Evolutionary conservation across 2,329 filamentous ascomycete genomes (phyloP).

Genomic region (Aspergillus sp.): DNA sequence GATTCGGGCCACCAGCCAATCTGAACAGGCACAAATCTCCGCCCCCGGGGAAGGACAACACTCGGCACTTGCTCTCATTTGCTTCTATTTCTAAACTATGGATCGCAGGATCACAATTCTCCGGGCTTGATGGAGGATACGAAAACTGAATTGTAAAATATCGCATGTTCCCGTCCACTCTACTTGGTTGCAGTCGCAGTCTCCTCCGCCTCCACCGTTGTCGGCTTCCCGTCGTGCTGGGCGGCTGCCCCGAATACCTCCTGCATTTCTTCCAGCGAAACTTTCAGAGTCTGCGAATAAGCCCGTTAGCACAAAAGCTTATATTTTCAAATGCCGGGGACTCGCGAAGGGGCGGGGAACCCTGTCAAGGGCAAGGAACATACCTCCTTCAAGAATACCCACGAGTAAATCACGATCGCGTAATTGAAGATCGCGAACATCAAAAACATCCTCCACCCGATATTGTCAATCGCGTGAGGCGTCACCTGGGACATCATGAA

Average conservation of each 20-base stretch:
- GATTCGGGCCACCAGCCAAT: conserved; percentile 2
- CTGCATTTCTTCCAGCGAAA: conserved; percentile 48
- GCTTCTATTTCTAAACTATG: neutral
- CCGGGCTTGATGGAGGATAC: no score
- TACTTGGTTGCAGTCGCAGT: neutral
- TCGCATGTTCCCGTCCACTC: neutral
- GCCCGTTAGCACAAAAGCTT: conserved; percentile 9
- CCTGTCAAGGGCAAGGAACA: conserved; percentile 1
- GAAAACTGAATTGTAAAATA: no score
- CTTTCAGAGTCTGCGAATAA: conserved; percentile 39
- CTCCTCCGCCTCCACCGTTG: neutral
- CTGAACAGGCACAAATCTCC: neutral
- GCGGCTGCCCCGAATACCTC: conserved; percentile 31
- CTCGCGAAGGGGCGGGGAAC: no score
- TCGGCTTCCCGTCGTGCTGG: neutral
- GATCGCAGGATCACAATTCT: neutral
- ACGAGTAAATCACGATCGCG: conserved; percentile 46
- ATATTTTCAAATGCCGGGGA: neutral
- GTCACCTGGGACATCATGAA: conserved; percentile 42
- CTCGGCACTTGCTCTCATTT: neutral
- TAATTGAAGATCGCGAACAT: conserved; percentile 54
- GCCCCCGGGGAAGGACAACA: neutral
- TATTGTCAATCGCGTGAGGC: conserved; percentile 46
- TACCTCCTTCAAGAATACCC: conserved; percentile 44
- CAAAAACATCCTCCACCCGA: conserved; percentile 51